Evolutionary conservation across 2,329 filamentous ascomycete genomes (phyloP).

Genomic region (Fusarium tricinctum): DNA sequence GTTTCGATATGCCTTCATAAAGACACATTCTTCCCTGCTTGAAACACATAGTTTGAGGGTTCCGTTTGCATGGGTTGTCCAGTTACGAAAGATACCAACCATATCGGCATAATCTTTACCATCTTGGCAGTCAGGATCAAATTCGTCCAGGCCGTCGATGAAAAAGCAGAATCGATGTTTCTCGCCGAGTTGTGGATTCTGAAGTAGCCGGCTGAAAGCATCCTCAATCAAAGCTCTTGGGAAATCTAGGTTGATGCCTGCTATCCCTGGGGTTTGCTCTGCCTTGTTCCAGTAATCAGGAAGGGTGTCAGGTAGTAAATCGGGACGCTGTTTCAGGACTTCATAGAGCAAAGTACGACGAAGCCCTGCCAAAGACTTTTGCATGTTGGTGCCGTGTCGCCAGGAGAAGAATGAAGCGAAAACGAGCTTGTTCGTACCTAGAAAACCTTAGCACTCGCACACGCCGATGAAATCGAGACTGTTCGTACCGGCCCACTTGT

Average conservation of each 20-base stretch:
- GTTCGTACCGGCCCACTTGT: background rate
- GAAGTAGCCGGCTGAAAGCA: fast-evolving
- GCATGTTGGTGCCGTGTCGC: background rate
- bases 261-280: fast-evolving
- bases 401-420: background rate
- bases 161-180: background rate
- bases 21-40: background rate
- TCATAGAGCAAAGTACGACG: fast-evolving
- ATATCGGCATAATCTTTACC: background rate
- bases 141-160: background rate
- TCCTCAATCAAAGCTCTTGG: fast-evolving
- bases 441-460: no score
- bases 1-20: fast-evolving
- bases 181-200: fast-evolving
- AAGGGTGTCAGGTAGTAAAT: background rate
- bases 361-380: background rate
- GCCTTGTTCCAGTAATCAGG: fast-evolving
- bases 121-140: background rate
- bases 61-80: fast-evolving
- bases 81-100: background rate
- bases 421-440: background rate
- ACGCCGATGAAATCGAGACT: no score
- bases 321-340: fast-evolving
- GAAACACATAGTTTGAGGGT: background rate
- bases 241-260: fast-evolving